phyloP scores from a whole-genome alignment of 108 stramenopile genomes.

The Skeletonema costatum region DNA sequence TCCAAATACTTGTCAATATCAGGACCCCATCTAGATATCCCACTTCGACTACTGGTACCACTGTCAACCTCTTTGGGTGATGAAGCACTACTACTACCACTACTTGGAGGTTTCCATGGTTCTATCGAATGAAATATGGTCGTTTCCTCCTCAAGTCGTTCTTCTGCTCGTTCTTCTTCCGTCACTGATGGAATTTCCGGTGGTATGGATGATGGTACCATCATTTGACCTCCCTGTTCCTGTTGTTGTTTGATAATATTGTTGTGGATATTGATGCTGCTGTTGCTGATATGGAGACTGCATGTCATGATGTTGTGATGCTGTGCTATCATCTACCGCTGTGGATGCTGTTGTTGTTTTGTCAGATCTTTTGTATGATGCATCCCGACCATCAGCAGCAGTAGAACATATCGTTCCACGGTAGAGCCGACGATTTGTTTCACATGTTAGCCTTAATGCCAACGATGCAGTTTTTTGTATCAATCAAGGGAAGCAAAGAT shows the following conservation, averaged over 20 bases:
- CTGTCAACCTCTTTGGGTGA: not conserved
- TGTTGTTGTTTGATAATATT: not conserved
- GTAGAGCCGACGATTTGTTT: conserved; percentile 40
- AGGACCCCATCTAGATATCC: conserved; percentile 33
- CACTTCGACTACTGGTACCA: not conserved
- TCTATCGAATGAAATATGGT: conserved; percentile 36
- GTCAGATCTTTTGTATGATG: not conserved
- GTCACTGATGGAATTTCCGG: conserved; percentile 4
- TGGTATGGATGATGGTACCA: conserved; percentile 3
- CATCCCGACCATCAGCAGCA: not conserved
- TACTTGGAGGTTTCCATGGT: not conserved
- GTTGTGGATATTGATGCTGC: not conserved
- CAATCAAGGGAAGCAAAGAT: conserved; percentile 26
- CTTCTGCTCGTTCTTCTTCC: conserved; percentile 6
- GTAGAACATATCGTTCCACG: conserved; percentile 10
- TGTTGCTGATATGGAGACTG: not conserved
- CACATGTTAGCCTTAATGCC: conserved; percentile 42
- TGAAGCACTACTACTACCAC: too few species aligned
- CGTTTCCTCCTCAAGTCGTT: conserved; percentile 22
- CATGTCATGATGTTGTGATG: not conserved
- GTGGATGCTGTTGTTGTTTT: not conserved
- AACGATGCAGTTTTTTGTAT: conserved; percentile 33
- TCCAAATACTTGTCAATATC: conserved; percentile 31
- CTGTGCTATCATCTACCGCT: not conserved
- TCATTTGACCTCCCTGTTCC: not conserved